Conservation (phyloP, 768 basidiomycete species). For the Bullera alba region DNA sequence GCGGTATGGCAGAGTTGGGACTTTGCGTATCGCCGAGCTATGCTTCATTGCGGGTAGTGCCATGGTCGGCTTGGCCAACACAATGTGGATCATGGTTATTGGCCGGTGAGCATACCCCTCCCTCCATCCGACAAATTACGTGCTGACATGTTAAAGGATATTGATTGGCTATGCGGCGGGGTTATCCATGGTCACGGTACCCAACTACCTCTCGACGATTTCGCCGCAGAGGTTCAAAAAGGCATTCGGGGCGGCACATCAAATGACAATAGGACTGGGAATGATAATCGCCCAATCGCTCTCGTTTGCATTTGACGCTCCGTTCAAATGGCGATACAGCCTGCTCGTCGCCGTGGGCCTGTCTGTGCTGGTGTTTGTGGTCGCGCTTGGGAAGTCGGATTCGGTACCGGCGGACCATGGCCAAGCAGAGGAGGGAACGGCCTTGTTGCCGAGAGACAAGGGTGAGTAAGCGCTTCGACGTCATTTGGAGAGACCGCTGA, state of each 20-base stretch:
- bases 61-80: conserved; percentile 7
- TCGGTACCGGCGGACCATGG: not conserved
- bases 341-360: conserved; percentile 11
- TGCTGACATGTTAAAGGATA: conserved; percentile 14
- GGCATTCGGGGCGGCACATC: conserved; percentile 20
- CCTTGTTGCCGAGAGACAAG: conserved; percentile 4
- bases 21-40: conserved; percentile 9
- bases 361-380: conserved; percentile 6
- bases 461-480: conserved; percentile 1
- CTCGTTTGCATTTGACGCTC: conserved; percentile 16
- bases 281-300: conserved; percentile 29
- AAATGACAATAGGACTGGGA: conserved; percentile 28
- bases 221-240: conserved; percentile 61
- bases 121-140: not conserved
- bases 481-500: too few species aligned
- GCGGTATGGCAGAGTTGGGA: conserved; percentile 9
- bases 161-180: conserved; percentile 34
- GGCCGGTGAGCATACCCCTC: conserved; percentile 12
- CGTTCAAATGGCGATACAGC: conserved; percentile 17
- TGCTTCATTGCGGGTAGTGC: conserved; percentile 5
- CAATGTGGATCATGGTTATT: conserved; percentile 6
- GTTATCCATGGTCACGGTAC: conserved; percentile 53
- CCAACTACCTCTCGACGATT: conserved; percentile 73
- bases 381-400: conserved; percentile 2
- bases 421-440: conserved; percentile 10